Conservation (phyloP, 2,329 filamentous ascomycete species). For the Fusarium irregulare region DNA sequence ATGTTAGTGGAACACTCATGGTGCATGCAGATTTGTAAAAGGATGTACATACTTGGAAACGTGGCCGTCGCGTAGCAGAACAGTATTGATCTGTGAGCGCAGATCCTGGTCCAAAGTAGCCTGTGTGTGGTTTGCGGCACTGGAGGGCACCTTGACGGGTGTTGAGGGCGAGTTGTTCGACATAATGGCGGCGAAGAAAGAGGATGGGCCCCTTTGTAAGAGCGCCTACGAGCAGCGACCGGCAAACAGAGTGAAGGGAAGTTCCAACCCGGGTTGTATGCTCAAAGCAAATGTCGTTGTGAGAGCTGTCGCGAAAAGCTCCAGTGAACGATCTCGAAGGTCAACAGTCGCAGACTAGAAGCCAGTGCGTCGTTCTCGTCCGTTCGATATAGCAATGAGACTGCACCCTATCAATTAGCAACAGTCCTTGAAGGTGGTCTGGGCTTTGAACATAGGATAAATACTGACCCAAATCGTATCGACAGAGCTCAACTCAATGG, state of each 20-base stretch:
- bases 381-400: not conserved
- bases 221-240: not conserved
- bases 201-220: conserved; percentile 1
- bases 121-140: conserved; percentile 69
- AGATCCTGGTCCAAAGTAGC: conserved; percentile 71
- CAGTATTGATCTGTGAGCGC: conserved; percentile 70
- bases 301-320: conserved; percentile 1
- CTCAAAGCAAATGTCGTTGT: not conserved
- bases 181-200: conserved; percentile 48
- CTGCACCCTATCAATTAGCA: not conserved
- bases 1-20: conserved; percentile 14
- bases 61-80: conserved; percentile 69
- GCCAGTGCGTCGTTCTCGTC: not conserved
- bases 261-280: not conserved
- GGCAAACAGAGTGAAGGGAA: not conserved
- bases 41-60: conserved; percentile 63
- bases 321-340: conserved; percentile 9
- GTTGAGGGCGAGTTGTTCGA: conserved; percentile 62
- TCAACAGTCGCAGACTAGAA: not conserved
- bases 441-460: not conserved
- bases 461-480: conserved; percentile 6
- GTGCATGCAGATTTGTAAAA: not conserved
- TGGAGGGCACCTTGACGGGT: conserved; percentile 70
- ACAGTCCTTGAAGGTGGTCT: not conserved
- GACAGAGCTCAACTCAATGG: conserved; percentile 6